Evolutionary conservation across 1,284 basidiomycete species (phyloP), one percentile per base, ranked within the genome.

Genomic region (Taiwanofungus camphoratus): DNA sequence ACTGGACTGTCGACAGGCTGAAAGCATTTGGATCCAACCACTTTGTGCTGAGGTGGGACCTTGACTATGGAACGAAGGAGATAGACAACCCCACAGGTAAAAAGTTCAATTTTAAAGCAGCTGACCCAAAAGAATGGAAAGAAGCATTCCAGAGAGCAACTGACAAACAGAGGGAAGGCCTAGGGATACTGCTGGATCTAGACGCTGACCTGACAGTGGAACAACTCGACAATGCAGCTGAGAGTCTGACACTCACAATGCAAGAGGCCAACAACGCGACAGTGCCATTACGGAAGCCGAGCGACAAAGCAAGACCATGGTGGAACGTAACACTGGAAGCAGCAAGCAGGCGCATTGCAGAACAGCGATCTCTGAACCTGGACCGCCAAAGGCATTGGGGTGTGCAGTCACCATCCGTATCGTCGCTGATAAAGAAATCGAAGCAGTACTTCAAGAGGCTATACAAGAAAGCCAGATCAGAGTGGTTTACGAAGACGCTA

Each of bases 81-180:
- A 33, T 45, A 16, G 36, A 40, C 16, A 45, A 41, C 23, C n/a
- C 41, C 11, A 23, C 36, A 15, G 38, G 41, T 16, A 41, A 16
- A n/a, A 41, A 45, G 27, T 45, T 18, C 39, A 45, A 45, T 21
- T 45, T 40, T 39, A 39, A 41, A 23, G 35, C 24, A 4, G 43
- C 38, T 4, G 38, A 45, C 27, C 26, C 32, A 3, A 5, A 16
- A 26, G 27, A 33, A 26, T 45, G 43, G 43, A 38, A 45, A 18
- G 37, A 29, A 3, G 37, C 43, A 3, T 31, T 45, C 11, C 12
- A 32, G 23, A 23, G 16, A 19, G 37, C 19, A 4, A 3, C 35
- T 20, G 19, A 20, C 20, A 22, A 11, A 6, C 15, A 37, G 3
- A 21, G 22, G 19, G 36, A 4, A 12, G 36, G 7, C n/a, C 19